Evolutionary conservation across 2,329 filamentous ascomycete species (phyloP), one percentile per base, ranked within the genome.

Genomic region (Hansfordia pulvinata): DNA sequence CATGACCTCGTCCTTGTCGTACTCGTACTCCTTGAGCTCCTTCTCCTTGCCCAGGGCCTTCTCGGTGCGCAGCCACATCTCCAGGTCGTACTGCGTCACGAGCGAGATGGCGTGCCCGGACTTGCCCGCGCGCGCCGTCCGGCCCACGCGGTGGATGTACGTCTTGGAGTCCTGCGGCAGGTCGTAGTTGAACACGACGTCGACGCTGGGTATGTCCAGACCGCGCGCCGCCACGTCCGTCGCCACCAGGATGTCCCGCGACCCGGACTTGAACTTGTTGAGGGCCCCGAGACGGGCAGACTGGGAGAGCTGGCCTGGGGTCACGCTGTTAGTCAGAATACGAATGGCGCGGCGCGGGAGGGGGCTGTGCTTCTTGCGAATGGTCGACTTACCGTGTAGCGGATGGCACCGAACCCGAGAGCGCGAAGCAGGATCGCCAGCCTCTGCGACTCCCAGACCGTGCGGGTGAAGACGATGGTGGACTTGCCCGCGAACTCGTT

Each of bases 151-250:
- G 52, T 93, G 85, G 17, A 93, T 79, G 42, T 93, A 93, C 0
- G 85, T 93, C 54, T 93, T 92, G 41, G 72, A 81, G 52, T 92
- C 83, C 16, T 74, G 69, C 0, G 85, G 83, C 3, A 93, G 56
- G 43, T 93, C 85, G 38, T 76, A 81, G 54, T 93, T 93, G 37
- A 93, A 51, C 3, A 94, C 82, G 1, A 88, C 58, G 37, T 93
- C 84, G 9, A 94, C 85, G n/a, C 73, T 78, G 9, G 85, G 85
- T 24, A 94, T 93, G 59, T 94, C 86, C 6, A 94, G 64, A 63
- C 86, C 88, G 48, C 86, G 76, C 1, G 86, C 82, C 2, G 86
- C 86, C n/a, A 94, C 83, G 49, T 94, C 86, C 0, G 86, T 94
- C 8, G 85, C 85, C 4, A 94, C 80, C 4, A 98, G 69, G 20